Conservation (phyloP, 176 grass and related monocot genomes). For the Eragrostis nindensis region DNA sequence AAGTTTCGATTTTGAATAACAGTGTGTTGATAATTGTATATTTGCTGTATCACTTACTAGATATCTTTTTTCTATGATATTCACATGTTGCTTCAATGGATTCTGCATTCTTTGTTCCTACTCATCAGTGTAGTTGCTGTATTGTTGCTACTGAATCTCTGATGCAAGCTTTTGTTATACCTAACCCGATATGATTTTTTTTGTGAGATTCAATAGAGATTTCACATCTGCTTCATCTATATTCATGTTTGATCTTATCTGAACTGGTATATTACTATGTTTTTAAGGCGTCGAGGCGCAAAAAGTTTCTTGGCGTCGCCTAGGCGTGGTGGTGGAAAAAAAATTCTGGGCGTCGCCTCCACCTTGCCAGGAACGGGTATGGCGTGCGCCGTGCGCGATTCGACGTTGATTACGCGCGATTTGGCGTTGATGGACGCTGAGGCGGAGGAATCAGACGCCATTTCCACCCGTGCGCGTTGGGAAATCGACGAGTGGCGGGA, state of each 20-base stretch:
- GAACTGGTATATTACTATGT: too few relatives aligned
- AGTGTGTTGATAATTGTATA: not conserved
- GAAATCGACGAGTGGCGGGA: too few relatives aligned
- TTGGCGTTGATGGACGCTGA: too few relatives aligned
- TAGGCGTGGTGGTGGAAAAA: too few relatives aligned
- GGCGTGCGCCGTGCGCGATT: too few relatives aligned
- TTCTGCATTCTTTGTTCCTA: not conserved
- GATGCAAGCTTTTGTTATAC: not conserved
- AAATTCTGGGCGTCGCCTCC: too few relatives aligned
- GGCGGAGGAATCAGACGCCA: too few relatives aligned
- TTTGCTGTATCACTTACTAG: not conserved
- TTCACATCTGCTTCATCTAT: not conserved
- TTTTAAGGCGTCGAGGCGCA: too few relatives aligned
- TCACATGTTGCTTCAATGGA: not conserved
- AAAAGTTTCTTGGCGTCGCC: too few relatives aligned
- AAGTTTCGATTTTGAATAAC: not conserved
- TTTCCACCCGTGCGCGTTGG: too few relatives aligned
- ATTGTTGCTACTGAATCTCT: not conserved
- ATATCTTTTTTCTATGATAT: not conserved
- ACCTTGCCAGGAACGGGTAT: too few relatives aligned
- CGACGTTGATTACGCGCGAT: too few relatives aligned
- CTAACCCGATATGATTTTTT: not conserved
- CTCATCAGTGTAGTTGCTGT: not conserved
- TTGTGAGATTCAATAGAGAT: not conserved
- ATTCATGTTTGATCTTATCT: slow-evolving; percentile 3